Conservation (phyloP, 306 rosid species). For the Senna siamea region DNA sequence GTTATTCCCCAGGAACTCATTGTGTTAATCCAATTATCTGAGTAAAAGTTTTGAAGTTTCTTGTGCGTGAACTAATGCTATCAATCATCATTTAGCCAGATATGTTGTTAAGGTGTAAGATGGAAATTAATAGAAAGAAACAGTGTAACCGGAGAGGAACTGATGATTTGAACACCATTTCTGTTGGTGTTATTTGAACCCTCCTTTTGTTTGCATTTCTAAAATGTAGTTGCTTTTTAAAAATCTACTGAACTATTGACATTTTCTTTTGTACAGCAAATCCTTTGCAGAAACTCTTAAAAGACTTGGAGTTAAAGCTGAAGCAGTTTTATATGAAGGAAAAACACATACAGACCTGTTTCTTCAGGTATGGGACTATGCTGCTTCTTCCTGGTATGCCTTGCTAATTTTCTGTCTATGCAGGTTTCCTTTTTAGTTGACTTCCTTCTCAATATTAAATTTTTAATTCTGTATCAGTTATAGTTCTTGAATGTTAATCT, state of each 20-base stretch:
- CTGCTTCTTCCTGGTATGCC: constrained; percentile 19
- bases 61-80: too few species aligned
- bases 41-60: not conserved
- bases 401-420: not conserved
- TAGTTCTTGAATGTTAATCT: too few species aligned
- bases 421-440: not conserved
- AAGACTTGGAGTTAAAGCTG: constrained; percentile 71
- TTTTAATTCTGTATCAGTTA: too few species aligned
- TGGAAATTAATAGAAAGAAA: not conserved
- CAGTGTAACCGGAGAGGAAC: not conserved
- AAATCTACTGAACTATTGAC: constrained; percentile 17
- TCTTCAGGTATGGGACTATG: constrained; percentile 70
- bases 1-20: not conserved
- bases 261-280: constrained; percentile 54
- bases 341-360: constrained; percentile 94
- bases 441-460: not conserved
- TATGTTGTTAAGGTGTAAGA: not conserved
- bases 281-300: constrained; percentile 80
- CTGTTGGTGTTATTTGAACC: too few species aligned
- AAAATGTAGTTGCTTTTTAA: too few species aligned
- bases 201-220: too few species aligned
- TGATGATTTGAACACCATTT: not conserved
- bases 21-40: not conserved
- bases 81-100: not conserved
- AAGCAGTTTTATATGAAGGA: constrained; percentile 73